phyloP scores from a whole-genome alignment of 331 rosid species.

The Ulmus americana region DNA sequence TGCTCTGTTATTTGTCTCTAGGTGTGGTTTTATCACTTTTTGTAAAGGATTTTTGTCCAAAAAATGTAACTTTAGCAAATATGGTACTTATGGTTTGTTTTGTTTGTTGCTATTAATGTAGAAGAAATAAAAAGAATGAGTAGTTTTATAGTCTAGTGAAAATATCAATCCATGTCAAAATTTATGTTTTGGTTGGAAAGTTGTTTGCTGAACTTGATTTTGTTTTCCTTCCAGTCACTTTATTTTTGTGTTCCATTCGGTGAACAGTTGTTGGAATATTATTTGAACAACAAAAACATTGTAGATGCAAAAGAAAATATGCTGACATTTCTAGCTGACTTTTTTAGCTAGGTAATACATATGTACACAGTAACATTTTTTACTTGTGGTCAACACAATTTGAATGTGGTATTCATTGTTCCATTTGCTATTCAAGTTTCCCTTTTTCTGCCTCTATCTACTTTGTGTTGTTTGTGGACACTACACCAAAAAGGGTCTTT shows the following conservation, averaged over 20 bases:
- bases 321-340: conserved; percentile 89
- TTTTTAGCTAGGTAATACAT: conserved; percentile 71
- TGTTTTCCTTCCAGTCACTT: conserved; percentile 58
- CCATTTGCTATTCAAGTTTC: not conserved
- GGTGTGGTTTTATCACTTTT: no score
- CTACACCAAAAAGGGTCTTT: no score
- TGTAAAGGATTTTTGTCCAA: no score
- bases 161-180: not conserved
- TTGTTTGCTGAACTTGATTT: conserved; percentile 15
- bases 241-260: conserved; percentile 99
- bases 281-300: conserved; percentile 55
- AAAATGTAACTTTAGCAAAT: no score
- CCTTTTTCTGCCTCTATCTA: not conserved
- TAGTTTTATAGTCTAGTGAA: not conserved
- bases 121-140: not conserved
- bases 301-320: conserved; percentile 90
- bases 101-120: not conserved
- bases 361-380: not conserved
- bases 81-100: no score
- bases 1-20: no score
- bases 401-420: not conserved
- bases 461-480: no score
- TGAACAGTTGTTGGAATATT: conserved; percentile 78
- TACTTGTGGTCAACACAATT: not conserved
- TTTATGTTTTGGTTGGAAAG: not conserved